A percentile compares a stretch with the other conserved stretches of the same genome.
These are phyloP conservation scores for Collybiopsis luxurians DNA, from an alignment of 768 basidiomycete species.

Conservation along the genomic window DNA sequence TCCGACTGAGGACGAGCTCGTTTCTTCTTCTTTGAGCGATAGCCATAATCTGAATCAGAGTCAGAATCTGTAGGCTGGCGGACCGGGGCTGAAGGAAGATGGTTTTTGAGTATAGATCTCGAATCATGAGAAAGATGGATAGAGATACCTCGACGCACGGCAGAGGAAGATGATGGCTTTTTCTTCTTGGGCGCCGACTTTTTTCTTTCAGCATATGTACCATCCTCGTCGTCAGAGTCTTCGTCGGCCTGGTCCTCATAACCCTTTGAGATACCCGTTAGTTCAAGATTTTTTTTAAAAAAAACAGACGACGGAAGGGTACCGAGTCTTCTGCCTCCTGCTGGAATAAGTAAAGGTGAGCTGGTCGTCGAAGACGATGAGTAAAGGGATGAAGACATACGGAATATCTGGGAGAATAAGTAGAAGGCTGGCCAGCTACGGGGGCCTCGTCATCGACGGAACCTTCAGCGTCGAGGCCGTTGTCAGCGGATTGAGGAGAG, in stretches of 20 bases:
- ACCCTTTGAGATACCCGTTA: conserved; percentile 29
- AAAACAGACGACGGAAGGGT: conserved; percentile 32
- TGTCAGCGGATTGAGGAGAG: conserved; percentile 42
- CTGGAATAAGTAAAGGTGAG: conserved; percentile 11
- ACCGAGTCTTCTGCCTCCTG: conserved; percentile 63
- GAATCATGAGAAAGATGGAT: no score
- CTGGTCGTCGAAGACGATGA: conserved; percentile 2
- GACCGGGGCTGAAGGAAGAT: conserved; percentile 36
- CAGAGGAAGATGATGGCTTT: conserved; percentile 40
- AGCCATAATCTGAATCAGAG: conserved; percentile 86
- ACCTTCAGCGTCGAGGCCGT: conserved; percentile 62
- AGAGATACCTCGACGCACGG: conserved; percentile 52
- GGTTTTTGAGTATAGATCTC: no score
- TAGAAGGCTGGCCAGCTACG: conserved; percentile 30
- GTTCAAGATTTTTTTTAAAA: no score
- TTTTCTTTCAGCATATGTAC: conserved; percentile 43
- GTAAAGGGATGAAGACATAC: conserved; percentile 6
- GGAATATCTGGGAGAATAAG: conserved; percentile 38
- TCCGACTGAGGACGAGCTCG: conserved; percentile 47
- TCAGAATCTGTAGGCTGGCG: conserved; percentile 65
- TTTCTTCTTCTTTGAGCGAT: conserved; percentile 86
- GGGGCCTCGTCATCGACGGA: conserved; percentile 60
- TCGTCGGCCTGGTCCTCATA: conserved; percentile 61
- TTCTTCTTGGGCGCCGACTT: conserved; percentile 70
- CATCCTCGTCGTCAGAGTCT: conserved; percentile 67